Evolutionary conservation across 2,329 filamentous ascomycete species (phyloP), one percentile per base, ranked within the genome.

Genomic region (Hansfordia pulvinata): DNA sequence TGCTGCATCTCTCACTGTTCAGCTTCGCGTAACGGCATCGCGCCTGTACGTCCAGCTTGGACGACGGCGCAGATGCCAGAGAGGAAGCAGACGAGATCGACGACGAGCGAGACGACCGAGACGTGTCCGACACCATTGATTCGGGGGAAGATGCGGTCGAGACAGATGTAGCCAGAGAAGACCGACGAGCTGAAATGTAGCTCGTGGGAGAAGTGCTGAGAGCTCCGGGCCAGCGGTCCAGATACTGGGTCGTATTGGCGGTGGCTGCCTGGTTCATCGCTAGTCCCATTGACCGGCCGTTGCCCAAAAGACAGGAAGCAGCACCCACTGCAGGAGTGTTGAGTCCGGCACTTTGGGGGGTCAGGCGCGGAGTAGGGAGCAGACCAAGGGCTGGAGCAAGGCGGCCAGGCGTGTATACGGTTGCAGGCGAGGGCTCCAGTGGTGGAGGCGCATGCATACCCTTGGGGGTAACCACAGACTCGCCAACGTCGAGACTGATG

Each of bases 121-220:
- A 75, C 30, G 59, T 56, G 43, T 76, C 72, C 32, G 72, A 76
- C 23, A 76, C 52, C 70, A 76, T 76, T 29, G 72, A 76, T 43
- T 76, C 71, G 35, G 72, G 72, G 16, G 72, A 76, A 32, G 72
- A 76, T 18, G 65, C 63, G 17, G 66, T 68, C 15, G 71, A 76
- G 38, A 71, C 55, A 11, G 71, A 72, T 42, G 64, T 72, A 44
- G 69, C 70, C 33, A 76, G 62, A 10, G 71, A 76, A 10, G 70
- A 73, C 34, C 70, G 69, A 33, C 71, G 70, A 19, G 56, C 51
- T 3, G 57, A 53, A 26, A 54, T 43, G 39, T 62, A 62, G 37
- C 53, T 55, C 39, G 62, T 57, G 15, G 69, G 69, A 12, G 71
- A 73, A 4, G 63, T 61, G 4, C 55, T 56, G 30, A 53, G 51